phyloP scores from a whole-genome alignment of 2,329 filamentous ascomycete genomes.

The Davidsoniella neocaledoniae region DNA sequence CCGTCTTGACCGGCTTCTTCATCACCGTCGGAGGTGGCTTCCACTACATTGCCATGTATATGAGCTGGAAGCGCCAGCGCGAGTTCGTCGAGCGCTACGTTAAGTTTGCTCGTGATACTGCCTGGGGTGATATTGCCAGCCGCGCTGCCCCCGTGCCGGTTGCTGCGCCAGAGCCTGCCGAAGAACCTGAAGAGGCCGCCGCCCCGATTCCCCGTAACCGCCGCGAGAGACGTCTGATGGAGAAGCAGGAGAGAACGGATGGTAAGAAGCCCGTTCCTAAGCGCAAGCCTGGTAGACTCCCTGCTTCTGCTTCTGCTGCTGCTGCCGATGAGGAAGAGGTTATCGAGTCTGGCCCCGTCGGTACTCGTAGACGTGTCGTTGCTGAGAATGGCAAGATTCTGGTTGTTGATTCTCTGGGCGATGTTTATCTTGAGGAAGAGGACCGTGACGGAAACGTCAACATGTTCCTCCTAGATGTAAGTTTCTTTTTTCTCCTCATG shows the following conservation, averaged over 20 bases:
- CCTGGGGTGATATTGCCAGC: slow-evolving; percentile 74
- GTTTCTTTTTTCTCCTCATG: slow-evolving; percentile 20
- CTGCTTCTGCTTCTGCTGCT: slow-evolving; percentile 20
- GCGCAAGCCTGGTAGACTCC: slow-evolving; percentile 18
- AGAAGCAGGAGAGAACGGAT: slow-evolving; percentile 63
- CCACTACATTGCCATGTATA: slow-evolving; percentile 72
- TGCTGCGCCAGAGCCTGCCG: slow-evolving; percentile 23
- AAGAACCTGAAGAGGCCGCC: slow-evolving; percentile 23
- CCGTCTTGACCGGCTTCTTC: slow-evolving; percentile 68
- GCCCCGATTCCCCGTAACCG: slow-evolving; percentile 53
- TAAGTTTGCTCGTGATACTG: slow-evolving; percentile 68
- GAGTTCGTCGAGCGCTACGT: slow-evolving; percentile 90
- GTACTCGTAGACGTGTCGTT: slow-evolving; percentile 70
- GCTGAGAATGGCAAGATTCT: slow-evolving; percentile 92
- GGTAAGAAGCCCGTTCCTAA: slow-evolving; percentile 35
- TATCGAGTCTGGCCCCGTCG: slow-evolving; percentile 45
- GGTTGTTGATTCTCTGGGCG: slow-evolving; percentile 78
- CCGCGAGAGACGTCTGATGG: slow-evolving; percentile 74
- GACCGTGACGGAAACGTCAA: slow-evolving; percentile 70
- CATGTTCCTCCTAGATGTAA: slow-evolving; percentile 77
- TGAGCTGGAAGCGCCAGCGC: slow-evolving; percentile 76
- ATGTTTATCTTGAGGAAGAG: slow-evolving; percentile 87
- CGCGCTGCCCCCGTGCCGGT: slow-evolving; percentile 24
- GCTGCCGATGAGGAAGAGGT: slow-evolving; percentile 25
- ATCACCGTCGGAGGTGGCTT: slow-evolving; percentile 66